Conservation (phyloP, 768 basidiomycete genomes). For the Mycena capillaripes region DNA sequence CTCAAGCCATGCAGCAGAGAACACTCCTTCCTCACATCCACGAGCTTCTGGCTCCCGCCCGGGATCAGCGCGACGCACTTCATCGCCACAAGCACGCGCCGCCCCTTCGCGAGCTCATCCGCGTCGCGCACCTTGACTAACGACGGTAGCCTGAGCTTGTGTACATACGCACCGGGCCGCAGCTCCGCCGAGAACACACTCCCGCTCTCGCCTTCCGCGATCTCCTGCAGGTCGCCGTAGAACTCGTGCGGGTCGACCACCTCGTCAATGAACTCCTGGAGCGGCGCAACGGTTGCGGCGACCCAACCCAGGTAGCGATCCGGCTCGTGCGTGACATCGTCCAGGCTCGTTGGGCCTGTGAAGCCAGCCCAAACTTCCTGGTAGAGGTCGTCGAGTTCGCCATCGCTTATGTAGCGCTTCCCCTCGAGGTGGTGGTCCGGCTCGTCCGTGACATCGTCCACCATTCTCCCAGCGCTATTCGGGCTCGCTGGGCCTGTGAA, state of each 20-base stretch:
- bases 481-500: conserved; percentile 50
- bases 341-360: conserved; percentile 46
- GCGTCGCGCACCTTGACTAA: conserved; percentile 54
- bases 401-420: conserved; percentile 55
- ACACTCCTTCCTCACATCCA: conserved; percentile 76
- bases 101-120: conserved; percentile 50
- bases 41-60: conserved; percentile 71
- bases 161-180: conserved; percentile 49
- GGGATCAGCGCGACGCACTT: conserved; percentile 78
- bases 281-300: conserved; percentile 68
- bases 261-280: conserved; percentile 75
- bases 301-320: conserved; percentile 75
- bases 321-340: conserved; percentile 51
- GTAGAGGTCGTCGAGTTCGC: conserved; percentile 69
- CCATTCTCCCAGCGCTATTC: conserved; percentile 50
- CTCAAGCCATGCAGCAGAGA: conserved; percentile 67
- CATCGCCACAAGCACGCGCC: conserved; percentile 73
- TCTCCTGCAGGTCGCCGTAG: conserved; percentile 79
- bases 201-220: conserved; percentile 88
- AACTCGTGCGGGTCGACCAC: conserved; percentile 71
- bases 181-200: conserved; percentile 64
- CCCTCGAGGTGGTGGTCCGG: too few species aligned
- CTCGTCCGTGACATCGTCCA: conserved; percentile 52
- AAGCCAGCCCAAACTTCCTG: conserved; percentile 66
- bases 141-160: conserved; percentile 57